Base-by-base conservation (phyloP, 2,329 filamentous ascomycete genomes). In the Alternaria infectoria region DNA sequence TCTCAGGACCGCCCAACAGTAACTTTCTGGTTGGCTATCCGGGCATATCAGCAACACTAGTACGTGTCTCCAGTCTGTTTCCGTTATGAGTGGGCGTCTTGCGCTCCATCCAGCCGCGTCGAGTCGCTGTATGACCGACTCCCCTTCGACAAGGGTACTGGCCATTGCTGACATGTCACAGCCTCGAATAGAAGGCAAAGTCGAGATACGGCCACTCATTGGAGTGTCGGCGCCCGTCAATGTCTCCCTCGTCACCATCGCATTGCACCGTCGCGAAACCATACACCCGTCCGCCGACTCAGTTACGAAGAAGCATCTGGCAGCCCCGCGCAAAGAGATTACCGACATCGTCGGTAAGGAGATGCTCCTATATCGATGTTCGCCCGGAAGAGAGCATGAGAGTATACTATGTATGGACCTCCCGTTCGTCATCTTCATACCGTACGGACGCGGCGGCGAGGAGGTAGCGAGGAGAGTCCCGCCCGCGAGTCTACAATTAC, bases 241-340 rank as follows among this genome's bases (percentile, higher is more conserved):
- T 77, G 86, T 99, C 76, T 97, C 94, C 52, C 88, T 97, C 70
- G 95, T 98, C 70, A 94, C 94, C 74, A 96, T 99, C 84, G 94
- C 91, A 74, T 88, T 99, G 59, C 93, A 97, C 77, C 90, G 94
- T 74, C 90, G 93, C 83, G 96, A 99, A 84, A 96, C 93, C 60
- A 98, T 99, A 81, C 94, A 98, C 79, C 96, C 96, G 49, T 92
- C 94, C 64, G 96, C 96, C 81, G 95, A 98, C 80, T 97, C 93
- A 69, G 87, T 97, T 74, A 90, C 95, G 66, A 97, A 96, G 82
- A 94, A 94, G 76, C 93, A 96, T 77, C 86, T 98, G 50, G 93
- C 93, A 47, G 93, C 94, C 6, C 93, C 95, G 61, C 88, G 96
- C 74, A 93, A 96, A 79, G 96, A 99, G 77, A 91, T 93, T 28